Evolutionary conservation across 805 yeast species (phyloP), one percentile per base, ranked within the genome.

Genomic region (Candida namnaoensis): DNA sequence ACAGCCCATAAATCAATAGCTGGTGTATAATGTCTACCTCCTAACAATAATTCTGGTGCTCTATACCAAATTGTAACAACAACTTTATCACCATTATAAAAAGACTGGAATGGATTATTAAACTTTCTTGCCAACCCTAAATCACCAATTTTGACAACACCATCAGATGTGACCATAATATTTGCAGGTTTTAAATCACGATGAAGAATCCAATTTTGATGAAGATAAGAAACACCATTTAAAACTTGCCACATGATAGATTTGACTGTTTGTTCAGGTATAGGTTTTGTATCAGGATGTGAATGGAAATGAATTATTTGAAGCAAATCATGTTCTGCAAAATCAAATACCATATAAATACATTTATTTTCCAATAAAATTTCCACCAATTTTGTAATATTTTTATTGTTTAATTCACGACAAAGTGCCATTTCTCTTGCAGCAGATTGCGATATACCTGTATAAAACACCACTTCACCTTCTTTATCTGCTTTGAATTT

Each of bases 11-110:
- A 60, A 64, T 93, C 96, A 39, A 93, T 80, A 0, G 95, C 88
- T 1, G 96, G 90, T 0, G 97, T 82, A 56, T 90, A 90, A 62
- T 90, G 96, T 34, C 95, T 70, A 2, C 95, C 88, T 0, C 97
- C 97, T n/a, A 90, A 62, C 32, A 90, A 64, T 34, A 90, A 66
- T 56, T 90, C 98, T 0, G 96, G 96, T 0, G 96, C 95, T 50
- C 98, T 70, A 58, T 90, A 90, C 98, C 98, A 90, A 43, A 90
- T 90, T 0, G 98, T 90, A 11, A 90, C 97, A 42, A 90, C 97
- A 13, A 90, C 96, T 62, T 90, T 90, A 61, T 90, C 98, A 36
- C 96, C 96, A 19, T 90, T 75, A 56, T 85, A 90, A 24, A 90
- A 66, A 19, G 93, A 79, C 54, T 90, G 97, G 35, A 90, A 61